Percentiles rank a stretch among this genome's conserved stretches.
Conservation (phyloP, 257 asterid species). For the Schizonepeta tenuifolia region DNA sequence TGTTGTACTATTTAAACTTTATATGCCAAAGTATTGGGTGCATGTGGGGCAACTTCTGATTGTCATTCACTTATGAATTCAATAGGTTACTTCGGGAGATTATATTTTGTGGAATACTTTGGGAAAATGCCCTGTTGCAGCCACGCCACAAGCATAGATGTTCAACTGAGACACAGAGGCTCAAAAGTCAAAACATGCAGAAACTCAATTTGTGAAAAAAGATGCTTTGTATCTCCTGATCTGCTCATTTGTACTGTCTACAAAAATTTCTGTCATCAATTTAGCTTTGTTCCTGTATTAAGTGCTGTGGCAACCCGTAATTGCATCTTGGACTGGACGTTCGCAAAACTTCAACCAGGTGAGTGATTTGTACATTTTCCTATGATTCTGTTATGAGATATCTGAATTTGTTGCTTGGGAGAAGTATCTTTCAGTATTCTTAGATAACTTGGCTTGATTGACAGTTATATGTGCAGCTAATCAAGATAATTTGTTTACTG, state of each 20-base stretch:
- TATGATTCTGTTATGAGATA: constrained; percentile 9
- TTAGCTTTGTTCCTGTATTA: not conserved
- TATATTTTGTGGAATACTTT: constrained; percentile 91
- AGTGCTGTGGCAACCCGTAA: not conserved
- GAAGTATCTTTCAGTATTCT: not conserved
- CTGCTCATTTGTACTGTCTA: constrained; percentile 16
- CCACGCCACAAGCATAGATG: constrained; percentile 60
- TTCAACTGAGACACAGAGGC: not conserved
- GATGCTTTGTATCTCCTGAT: constrained; percentile 16
- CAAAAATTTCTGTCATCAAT: not conserved
- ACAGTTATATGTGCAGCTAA: not conserved
- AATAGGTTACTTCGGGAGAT: constrained; percentile 87
- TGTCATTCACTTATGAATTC: constrained; percentile 33
- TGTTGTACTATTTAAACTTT: not conserved
- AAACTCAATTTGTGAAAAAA: constrained; percentile 10
- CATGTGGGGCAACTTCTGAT: constrained; percentile 10
- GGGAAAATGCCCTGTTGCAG: constrained; percentile 88
- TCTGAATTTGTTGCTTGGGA: constrained; percentile 2
- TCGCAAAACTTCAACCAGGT: not conserved
- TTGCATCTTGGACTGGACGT: not conserved
- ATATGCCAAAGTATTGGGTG: not conserved
- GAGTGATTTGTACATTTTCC: constrained; percentile 12
- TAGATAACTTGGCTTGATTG: not conserved
- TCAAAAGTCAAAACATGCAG: not conserved
- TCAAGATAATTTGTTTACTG: not conserved